Conservation (phyloP, 2,329 filamentous ascomycete genomes). For the Penicillium paneum region DNA sequence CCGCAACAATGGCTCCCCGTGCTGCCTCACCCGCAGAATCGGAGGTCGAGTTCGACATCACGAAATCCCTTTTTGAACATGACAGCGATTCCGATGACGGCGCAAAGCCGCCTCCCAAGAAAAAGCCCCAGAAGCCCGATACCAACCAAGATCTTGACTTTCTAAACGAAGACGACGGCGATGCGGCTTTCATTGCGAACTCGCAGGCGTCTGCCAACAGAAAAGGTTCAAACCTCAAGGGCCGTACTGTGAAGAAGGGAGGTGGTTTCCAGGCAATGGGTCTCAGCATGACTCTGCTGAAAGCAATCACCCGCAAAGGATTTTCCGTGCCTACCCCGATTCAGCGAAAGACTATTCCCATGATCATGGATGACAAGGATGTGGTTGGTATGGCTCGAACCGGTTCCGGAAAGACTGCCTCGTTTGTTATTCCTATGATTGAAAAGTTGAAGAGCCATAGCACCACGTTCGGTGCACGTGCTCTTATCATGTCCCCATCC, state of each 20-base stretch:
- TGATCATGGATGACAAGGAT: conserved; percentile 85
- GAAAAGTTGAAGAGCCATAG: conserved; percentile 88
- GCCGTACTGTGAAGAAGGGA: conserved; percentile 85
- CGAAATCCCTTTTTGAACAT: conserved; percentile 68
- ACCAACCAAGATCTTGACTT: conserved; percentile 48
- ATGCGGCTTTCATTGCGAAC: conserved; percentile 87
- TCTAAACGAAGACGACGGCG: conserved; percentile 59
- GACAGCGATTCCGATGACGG: conserved; percentile 50
- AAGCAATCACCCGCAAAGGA: conserved; percentile 88
- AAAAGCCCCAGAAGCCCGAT: conserved; percentile 33
- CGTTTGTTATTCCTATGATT: conserved; percentile 98
- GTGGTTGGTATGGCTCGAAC: conserved; percentile 99
- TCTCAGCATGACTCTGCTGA: conserved; percentile 76
- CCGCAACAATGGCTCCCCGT: conserved; percentile 63
- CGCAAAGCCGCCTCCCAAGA: conserved; percentile 49
- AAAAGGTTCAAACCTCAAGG: conserved; percentile 77
- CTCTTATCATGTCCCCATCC: conserved; percentile 84
- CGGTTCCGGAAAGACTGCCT: conserved; percentile 97
- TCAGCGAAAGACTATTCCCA: conserved; percentile 91
- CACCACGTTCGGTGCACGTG: conserved; percentile 78
- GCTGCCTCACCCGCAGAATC: conserved; percentile 77
- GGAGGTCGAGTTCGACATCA: conserved; percentile 89
- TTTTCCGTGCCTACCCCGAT: conserved; percentile 97
- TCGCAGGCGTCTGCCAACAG: conserved; percentile 84
- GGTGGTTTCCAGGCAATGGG: conserved; percentile 97